Evolutionary conservation across 202 grass and related monocot species (phyloP).

Genomic region (Tripidium arundinaceum): DNA sequence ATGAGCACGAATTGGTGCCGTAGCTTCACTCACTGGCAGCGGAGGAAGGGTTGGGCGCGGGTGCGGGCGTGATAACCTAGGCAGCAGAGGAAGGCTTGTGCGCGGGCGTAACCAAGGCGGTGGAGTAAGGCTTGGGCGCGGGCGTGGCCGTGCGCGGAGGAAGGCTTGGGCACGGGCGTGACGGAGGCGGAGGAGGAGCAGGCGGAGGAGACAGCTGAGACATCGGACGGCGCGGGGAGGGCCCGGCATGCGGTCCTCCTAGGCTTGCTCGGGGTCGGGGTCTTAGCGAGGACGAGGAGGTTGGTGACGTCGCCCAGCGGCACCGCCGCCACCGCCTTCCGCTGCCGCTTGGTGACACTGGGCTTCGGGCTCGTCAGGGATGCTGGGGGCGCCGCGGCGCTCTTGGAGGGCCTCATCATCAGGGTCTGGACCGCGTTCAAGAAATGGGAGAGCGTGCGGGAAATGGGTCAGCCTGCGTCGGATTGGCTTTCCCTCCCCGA

Average conservation of each 20-base stretch:
- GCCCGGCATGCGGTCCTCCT: not conserved
- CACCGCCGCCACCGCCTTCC: not conserved
- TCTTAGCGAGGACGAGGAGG: conserved; percentile 24
- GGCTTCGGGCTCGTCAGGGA: not conserved
- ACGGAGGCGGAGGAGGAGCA: conserved; percentile 15
- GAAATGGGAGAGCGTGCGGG: too few species aligned
- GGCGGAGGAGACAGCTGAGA: not conserved
- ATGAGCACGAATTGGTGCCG: not conserved
- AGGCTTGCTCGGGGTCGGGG: conserved; percentile 9
- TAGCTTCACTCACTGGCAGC: not conserved
- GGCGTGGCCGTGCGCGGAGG: not conserved
- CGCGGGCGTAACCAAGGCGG: too few species aligned
- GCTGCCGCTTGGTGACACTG: not conserved
- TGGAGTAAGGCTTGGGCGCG: not conserved
- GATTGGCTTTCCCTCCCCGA: too few species aligned
- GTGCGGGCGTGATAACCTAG: too few species aligned
- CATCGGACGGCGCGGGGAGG: not conserved
- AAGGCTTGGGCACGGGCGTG: not conserved
- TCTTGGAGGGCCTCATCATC: not conserved
- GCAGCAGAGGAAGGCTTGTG: not conserved
- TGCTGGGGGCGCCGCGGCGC: not conserved
- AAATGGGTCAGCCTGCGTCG: too few species aligned
- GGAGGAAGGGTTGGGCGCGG: not conserved
- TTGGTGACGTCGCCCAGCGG: conserved; percentile 40
- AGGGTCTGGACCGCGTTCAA: too few species aligned